Evolutionary conservation across 2,329 filamentous ascomycete species (phyloP).

Genomic region (Alternaria burnsii): DNA sequence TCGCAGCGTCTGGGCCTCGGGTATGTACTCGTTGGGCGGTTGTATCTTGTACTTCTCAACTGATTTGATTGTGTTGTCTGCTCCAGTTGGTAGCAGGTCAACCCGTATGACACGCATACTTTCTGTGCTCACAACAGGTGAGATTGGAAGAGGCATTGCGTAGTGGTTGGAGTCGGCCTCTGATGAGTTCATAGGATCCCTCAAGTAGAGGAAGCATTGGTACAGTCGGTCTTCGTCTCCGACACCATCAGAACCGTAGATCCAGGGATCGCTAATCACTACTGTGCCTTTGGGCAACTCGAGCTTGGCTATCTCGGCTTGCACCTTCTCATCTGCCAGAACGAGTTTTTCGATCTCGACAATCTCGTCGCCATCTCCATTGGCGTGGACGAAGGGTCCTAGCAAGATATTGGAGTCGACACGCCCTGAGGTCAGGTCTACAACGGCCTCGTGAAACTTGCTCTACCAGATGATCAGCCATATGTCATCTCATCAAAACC

Average conservation of each 20-base stretch:
- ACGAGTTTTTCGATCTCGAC: constrained; percentile 65
- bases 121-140: constrained; percentile 70
- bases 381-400: constrained; percentile 65
- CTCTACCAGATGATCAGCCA: constrained; percentile 53
- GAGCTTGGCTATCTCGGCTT: constrained; percentile 67
- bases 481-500: neutral
- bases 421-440: constrained; percentile 61
- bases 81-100: constrained; percentile 73
- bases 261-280: constrained; percentile 72
- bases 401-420: constrained; percentile 68
- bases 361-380: constrained; percentile 68
- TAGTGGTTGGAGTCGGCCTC: constrained; percentile 73
- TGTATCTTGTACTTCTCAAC: constrained; percentile 66
- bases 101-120: constrained; percentile 73
- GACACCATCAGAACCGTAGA: constrained; percentile 65
- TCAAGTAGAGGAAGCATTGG: constrained; percentile 73
- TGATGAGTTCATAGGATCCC: constrained; percentile 66
- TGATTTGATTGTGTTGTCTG: constrained; percentile 65
- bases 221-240: constrained; percentile 61
- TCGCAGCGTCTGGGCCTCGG: constrained; percentile 67
- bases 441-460: constrained; percentile 69
- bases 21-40: constrained; percentile 71
- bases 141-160: constrained; percentile 71
- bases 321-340: constrained; percentile 64
- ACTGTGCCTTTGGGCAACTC: constrained; percentile 65